phyloP scores from a whole-genome alignment of 1,139 yeast genomes.

The Saccharomyces hybrid region DNA sequence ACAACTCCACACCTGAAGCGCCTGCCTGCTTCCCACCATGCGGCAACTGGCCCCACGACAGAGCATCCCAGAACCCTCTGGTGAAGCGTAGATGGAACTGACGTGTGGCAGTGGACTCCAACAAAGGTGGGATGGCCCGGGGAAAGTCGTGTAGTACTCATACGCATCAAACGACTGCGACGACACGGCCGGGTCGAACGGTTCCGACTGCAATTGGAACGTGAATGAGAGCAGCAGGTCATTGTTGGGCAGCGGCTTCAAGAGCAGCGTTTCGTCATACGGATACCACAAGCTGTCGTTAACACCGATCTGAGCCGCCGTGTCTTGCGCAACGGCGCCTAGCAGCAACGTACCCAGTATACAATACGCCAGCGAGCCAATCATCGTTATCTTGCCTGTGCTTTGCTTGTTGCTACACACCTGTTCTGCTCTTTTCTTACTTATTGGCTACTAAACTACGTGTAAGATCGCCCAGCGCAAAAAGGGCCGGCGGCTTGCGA shows the following conservation, averaged over 20 bases:
- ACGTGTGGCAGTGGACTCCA: slow-evolving; percentile 58
- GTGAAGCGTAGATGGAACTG: slow-evolving; percentile 80
- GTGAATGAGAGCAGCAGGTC: slow-evolving; percentile 51
- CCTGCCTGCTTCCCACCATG: slow-evolving; percentile 66
- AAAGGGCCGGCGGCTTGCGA: background rate
- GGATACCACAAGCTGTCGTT: slow-evolving; percentile 28
- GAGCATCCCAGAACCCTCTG: slow-evolving; percentile 94
- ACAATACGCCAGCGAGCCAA: background rate
- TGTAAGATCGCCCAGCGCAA: slow-evolving; percentile 1
- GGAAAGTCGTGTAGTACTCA: slow-evolving; percentile 67
- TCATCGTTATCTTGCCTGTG: background rate
- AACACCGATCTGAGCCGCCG: background rate
- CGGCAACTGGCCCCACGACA: slow-evolving; percentile 81
- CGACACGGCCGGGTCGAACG: slow-evolving; percentile 30
- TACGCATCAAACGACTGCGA: slow-evolving; percentile 22
- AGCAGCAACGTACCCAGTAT: background rate
- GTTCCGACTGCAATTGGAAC: slow-evolving; percentile 54
- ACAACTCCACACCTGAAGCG: slow-evolving; percentile 92
- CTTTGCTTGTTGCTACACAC: background rate
- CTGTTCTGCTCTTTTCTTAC: background rate
- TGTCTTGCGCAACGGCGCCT: background rate
- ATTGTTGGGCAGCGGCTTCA: slow-evolving; percentile 67
- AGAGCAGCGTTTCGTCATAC: slow-evolving; percentile 51
- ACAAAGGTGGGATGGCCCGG: slow-evolving; percentile 67
- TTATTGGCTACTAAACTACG: background rate